Percentiles rank a stretch among this genome's conserved stretches.
These are phyloP conservation scores for Physcomitrium patens DNA, from an alignment of 225 moss, liverwort and hornwort genomes.

Conservation along the genomic window DNA sequence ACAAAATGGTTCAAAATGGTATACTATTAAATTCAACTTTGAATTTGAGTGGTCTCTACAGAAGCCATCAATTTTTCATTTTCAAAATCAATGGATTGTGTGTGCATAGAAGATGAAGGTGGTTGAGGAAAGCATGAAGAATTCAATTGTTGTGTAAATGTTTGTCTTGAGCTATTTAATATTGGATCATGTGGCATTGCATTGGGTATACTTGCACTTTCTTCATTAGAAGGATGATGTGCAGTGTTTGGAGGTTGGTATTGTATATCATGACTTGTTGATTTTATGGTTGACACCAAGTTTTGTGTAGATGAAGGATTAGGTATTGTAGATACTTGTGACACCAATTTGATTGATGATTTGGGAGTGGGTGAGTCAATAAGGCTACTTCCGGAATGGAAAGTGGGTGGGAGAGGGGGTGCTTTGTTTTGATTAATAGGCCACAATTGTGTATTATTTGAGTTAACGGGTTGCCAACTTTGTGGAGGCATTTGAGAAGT, in stretches of 20 bases:
- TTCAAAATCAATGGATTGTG: slow-evolving; percentile 39
- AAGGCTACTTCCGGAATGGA: slow-evolving; percentile 8
- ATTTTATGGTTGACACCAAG: neutral
- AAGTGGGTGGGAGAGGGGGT: slow-evolving; percentile 15
- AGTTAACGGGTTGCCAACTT: slow-evolving; percentile 29
- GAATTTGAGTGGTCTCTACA: slow-evolving; percentile 36
- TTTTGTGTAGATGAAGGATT: neutral
- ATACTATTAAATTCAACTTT: neutral
- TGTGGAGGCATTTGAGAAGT: slow-evolving; percentile 29
- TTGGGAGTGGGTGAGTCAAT: neutral
- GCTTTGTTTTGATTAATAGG: slow-evolving; percentile 15
- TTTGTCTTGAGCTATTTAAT: neutral
- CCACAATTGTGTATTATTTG: slow-evolving; percentile 13
- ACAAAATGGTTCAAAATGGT: neutral
- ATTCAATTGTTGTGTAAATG: neutral
- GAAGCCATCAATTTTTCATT: slow-evolving; percentile 53
- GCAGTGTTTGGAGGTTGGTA: neutral
- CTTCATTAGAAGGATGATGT: slow-evolving; percentile 1
- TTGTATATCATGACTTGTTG: neutral
- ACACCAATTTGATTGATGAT: neutral
- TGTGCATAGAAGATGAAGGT: neutral
- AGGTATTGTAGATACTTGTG: slow-evolving; percentile 26
- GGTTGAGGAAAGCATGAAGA: neutral
- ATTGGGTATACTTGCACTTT: slow-evolving; percentile 3
- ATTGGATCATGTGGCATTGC: neutral